Conservation (phyloP, 2,329 filamentous ascomycete genomes). For the Paecilomyces sp. region DNA sequence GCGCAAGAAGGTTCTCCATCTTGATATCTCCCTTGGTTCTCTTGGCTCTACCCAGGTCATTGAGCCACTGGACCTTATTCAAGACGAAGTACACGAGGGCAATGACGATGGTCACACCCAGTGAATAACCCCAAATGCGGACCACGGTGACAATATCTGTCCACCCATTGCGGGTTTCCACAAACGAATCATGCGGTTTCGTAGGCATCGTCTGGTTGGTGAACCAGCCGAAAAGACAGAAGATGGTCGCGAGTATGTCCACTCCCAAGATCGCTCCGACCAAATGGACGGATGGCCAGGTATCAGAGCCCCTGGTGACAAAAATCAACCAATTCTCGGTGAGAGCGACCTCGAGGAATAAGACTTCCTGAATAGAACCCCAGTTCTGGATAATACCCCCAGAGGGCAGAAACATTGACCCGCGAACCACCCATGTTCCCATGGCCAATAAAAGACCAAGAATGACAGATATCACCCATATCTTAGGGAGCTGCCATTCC, state of each 20-base stretch:
- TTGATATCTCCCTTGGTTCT: slow-evolving; percentile 42
- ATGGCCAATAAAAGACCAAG: slow-evolving; percentile 63
- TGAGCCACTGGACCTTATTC: slow-evolving; percentile 37
- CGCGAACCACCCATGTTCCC: slow-evolving; percentile 68
- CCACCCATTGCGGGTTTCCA: slow-evolving; percentile 44
- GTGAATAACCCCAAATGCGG: slow-evolving; percentile 44
- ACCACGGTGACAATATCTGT: slow-evolving; percentile 51
- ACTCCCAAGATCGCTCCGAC: slow-evolving; percentile 64
- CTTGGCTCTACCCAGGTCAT: slow-evolving; percentile 42
- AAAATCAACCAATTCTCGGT: slow-evolving; percentile 97
- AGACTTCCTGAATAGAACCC: slow-evolving; percentile 66
- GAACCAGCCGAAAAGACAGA: slow-evolving; percentile 71
- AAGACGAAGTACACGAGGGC: slow-evolving; percentile 44
- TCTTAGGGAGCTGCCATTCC: slow-evolving; percentile 77
- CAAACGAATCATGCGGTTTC: slow-evolving; percentile 16
- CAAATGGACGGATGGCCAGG: slow-evolving; percentile 67
- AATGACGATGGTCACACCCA: slow-evolving; percentile 45
- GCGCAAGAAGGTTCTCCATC: slow-evolving; percentile 44
- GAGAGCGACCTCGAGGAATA: slow-evolving; percentile 85
- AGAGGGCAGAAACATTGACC: slow-evolving; percentile 59
- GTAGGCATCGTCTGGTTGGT: slow-evolving; percentile 42
- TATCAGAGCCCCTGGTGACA: slow-evolving; percentile 76
- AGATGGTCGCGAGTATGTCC: slow-evolving; percentile 64
- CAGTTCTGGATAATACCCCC: slow-evolving; percentile 70
- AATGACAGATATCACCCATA: slow-evolving; percentile 59